Evolutionary conservation across 2,329 filamentous ascomycete species (phyloP).

Genomic region (Drechslerella stenobrocha): DNA sequence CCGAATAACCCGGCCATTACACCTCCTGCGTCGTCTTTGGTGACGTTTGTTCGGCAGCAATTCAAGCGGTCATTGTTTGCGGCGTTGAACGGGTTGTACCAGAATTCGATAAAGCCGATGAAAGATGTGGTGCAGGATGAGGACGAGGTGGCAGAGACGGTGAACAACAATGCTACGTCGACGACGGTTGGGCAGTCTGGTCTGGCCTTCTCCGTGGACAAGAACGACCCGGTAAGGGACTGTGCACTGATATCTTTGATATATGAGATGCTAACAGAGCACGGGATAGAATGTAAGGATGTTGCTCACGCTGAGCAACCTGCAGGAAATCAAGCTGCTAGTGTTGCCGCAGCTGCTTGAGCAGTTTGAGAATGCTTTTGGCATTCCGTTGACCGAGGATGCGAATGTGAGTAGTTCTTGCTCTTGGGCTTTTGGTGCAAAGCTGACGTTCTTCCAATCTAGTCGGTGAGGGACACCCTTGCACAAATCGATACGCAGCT

Average conservation of each 20-base stretch:
- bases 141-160: constrained; percentile 60
- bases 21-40: constrained; percentile 79
- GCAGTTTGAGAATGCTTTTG: constrained; percentile 91
- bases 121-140: constrained; percentile 64
- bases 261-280: constrained; percentile 12
- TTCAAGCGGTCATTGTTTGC: constrained; percentile 95
- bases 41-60: constrained; percentile 86
- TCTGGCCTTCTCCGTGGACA: constrained; percentile 45
- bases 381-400: constrained; percentile 91
- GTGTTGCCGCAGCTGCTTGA: constrained; percentile 85
- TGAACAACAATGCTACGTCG: constrained; percentile 46
- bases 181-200: constrained; percentile 37
- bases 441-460: not conserved
- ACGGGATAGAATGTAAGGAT: constrained; percentile 77
- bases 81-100: constrained; percentile 90
- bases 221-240: constrained; percentile 40
- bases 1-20: constrained; percentile 76
- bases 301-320: constrained; percentile 89
- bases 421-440: not conserved
- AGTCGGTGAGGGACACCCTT: constrained; percentile 83
- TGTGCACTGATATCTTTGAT: not conserved
- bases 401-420: constrained; percentile 61
- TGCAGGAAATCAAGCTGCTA: constrained; percentile 77
- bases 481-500: constrained; percentile 86
- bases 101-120: constrained; percentile 81